A percentile compares a stretch with the other conserved stretches of the same genome.
Evolutionary conservation across 495 filamentous ascomycete genomes (phyloP).

Genomic region (Penicillium macrosclerotiorum): DNA sequence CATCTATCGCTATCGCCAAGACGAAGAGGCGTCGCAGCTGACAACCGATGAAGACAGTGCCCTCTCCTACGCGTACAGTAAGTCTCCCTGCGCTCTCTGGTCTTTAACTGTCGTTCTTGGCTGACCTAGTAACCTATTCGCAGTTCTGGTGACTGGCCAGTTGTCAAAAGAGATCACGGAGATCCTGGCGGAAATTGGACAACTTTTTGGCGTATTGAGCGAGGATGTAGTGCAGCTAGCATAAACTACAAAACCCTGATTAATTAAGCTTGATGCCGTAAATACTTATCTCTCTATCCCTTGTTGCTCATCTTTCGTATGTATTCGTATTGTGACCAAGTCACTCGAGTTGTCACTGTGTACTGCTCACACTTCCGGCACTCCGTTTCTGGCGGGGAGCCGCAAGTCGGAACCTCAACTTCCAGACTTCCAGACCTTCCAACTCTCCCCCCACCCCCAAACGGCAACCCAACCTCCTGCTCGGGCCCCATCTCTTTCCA

Average conservation of each 20-base stretch:
- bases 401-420: constrained; percentile 21
- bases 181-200: constrained; percentile 49
- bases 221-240: constrained; percentile 68
- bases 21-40: constrained; percentile 50
- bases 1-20: constrained; percentile 79
- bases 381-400: constrained; percentile 35
- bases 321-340: neutral
- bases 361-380: constrained; percentile 10
- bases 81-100: too few relatives aligned
- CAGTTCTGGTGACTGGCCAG: constrained; percentile 54
- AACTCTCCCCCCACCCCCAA: neutral
- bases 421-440: constrained; percentile 19
- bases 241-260: constrained; percentile 1
- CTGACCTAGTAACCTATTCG: neutral
- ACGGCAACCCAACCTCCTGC: constrained; percentile 20
- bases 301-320: neutral
- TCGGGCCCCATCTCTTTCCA: constrained; percentile 19
- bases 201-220: constrained; percentile 69
- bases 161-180: constrained; percentile 50
- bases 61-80: constrained; percentile 71
- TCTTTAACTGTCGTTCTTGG: neutral
- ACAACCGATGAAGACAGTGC: constrained; percentile 68
- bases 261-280: neutral
- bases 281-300: neutral
- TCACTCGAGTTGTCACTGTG: neutral